These are phyloP conservation scores for Oxyria digyna DNA, from an alignment of 148 eudicot species.

Conservation along the genomic window DNA sequence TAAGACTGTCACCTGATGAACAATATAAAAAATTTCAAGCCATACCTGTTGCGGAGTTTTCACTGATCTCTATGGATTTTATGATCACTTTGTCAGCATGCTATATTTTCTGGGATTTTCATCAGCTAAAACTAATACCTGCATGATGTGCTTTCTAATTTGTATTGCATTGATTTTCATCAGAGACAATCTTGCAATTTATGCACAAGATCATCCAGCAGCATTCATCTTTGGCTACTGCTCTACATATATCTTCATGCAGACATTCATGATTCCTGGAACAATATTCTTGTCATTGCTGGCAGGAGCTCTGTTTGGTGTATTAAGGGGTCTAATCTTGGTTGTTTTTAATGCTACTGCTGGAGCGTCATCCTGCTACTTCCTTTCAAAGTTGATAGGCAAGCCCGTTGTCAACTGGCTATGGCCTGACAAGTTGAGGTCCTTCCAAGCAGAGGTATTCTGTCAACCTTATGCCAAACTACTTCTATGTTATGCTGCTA, in stretches of 20 bases:
- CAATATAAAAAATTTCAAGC: background rate
- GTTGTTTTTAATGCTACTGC: slow-evolving; percentile 81
- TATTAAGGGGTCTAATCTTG: slow-evolving; percentile 68
- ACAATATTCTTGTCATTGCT: slow-evolving; percentile 94
- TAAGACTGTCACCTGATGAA: background rate
- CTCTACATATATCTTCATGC: slow-evolving; percentile 97
- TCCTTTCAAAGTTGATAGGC: slow-evolving; percentile 77
- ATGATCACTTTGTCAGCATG: background rate
- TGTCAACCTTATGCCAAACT: background rate
- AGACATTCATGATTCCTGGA: slow-evolving; percentile 99
- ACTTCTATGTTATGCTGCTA: background rate
- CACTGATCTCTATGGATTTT: background rate
- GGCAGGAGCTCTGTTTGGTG: slow-evolving; percentile 98
- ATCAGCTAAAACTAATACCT: background rate
- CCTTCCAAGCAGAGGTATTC: slow-evolving; percentile 73
- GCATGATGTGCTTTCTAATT: slow-evolving; percentile 1
- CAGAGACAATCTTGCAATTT: slow-evolving; percentile 78
- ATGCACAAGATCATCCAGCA: slow-evolving; percentile 72
- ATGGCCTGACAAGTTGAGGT: slow-evolving; percentile 82
- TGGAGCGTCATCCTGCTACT: slow-evolving; percentile 84
- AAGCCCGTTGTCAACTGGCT: slow-evolving; percentile 76
- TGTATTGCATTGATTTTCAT: slow-evolving; percentile 19
- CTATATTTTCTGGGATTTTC: too few relatives aligned
- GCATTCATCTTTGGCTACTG: slow-evolving; percentile 89
- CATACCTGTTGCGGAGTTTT: background rate